These are phyloP conservation scores for Rhododendron simsii DNA, from an alignment of 148 eudicot species.

Conservation along the genomic window DNA sequence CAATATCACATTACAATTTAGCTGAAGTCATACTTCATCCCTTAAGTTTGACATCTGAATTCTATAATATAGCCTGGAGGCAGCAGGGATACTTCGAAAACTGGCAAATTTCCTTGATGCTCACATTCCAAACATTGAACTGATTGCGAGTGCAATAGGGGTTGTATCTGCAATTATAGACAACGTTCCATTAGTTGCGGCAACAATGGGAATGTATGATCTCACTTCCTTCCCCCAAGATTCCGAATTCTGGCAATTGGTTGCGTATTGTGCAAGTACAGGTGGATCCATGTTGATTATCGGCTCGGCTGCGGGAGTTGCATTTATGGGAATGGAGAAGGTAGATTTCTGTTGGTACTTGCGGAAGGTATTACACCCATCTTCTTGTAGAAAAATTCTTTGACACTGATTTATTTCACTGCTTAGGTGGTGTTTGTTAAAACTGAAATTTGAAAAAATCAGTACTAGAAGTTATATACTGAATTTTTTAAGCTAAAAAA, in stretches of 20 bases:
- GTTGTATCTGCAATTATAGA: conserved; percentile 85
- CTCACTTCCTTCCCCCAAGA: conserved; percentile 77
- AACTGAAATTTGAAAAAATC: too few relatives aligned
- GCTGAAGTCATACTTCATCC: neutral
- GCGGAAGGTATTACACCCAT: conserved; percentile 47
- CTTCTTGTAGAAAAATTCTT: neutral
- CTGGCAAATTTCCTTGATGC: conserved; percentile 92
- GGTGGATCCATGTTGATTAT: conserved; percentile 96
- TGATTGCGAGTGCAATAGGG: conserved; percentile 89
- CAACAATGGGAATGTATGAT: conserved; percentile 97
- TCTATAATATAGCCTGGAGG: conserved; percentile 58
- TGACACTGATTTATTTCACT: neutral
- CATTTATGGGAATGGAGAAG: conserved; percentile 96
- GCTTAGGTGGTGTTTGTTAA: neutral
- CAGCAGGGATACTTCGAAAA: conserved; percentile 89
- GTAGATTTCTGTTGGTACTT: conserved; percentile 95
- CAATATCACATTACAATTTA: neutral
- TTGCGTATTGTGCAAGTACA: conserved; percentile 93
- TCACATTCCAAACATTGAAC: conserved; percentile 61
- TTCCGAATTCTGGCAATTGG: conserved; percentile 91
- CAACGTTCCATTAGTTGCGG: conserved; percentile 97
- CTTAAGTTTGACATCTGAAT: conserved; percentile 3
- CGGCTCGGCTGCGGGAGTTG: conserved; percentile 97
- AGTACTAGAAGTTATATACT: too few relatives aligned
- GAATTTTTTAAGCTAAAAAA: too few relatives aligned